phyloP scores from a whole-genome alignment of 148 eudicot species.

The Chenopodium berlandieri region DNA sequence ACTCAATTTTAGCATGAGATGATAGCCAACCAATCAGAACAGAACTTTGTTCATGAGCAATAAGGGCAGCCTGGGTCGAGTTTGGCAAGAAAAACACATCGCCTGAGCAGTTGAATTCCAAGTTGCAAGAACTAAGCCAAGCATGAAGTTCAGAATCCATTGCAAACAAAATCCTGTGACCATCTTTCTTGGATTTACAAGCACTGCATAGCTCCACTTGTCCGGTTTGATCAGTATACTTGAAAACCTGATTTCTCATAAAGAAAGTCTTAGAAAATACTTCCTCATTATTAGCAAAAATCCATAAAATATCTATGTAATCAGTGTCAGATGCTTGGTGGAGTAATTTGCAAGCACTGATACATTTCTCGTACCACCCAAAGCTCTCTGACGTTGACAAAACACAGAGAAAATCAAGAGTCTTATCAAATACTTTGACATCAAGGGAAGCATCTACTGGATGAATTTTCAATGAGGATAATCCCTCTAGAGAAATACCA shows the following conservation, averaged over 20 bases:
- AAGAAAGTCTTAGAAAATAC: slow-evolving; percentile 10
- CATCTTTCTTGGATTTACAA: neutral
- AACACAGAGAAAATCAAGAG: slow-evolving; percentile 43
- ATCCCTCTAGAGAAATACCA: slow-evolving; percentile 41
- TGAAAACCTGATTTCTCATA: neutral
- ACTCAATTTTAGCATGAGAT: slow-evolving; percentile 1
- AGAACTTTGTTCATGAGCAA: slow-evolving; percentile 9
- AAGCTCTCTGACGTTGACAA: neutral
- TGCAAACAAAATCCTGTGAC: neutral
- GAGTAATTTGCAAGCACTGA: slow-evolving; percentile 41
- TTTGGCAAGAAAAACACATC: slow-evolving; percentile 29
- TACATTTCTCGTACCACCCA: slow-evolving; percentile 56
- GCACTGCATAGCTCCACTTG: slow-evolving; percentile 7
- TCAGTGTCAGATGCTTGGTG: slow-evolving; percentile 37
- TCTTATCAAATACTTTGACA: slow-evolving; percentile 23
- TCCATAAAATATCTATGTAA: slow-evolving; percentile 39
- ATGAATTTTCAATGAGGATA: slow-evolving; percentile 37
- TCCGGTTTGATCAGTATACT: neutral
- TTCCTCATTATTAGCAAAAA: slow-evolving; percentile 36
- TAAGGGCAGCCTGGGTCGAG: slow-evolving; percentile 16
- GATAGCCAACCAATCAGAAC: slow-evolving; percentile 26
- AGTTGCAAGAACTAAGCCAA: slow-evolving; percentile 39
- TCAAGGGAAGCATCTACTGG: slow-evolving; percentile 47
- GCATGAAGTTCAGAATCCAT: slow-evolving; percentile 16
- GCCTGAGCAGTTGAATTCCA: slow-evolving; percentile 27